phyloP scores from a whole-genome alignment of 176 grass and related monocot genomes.

The Ensete ventricosum region DNA sequence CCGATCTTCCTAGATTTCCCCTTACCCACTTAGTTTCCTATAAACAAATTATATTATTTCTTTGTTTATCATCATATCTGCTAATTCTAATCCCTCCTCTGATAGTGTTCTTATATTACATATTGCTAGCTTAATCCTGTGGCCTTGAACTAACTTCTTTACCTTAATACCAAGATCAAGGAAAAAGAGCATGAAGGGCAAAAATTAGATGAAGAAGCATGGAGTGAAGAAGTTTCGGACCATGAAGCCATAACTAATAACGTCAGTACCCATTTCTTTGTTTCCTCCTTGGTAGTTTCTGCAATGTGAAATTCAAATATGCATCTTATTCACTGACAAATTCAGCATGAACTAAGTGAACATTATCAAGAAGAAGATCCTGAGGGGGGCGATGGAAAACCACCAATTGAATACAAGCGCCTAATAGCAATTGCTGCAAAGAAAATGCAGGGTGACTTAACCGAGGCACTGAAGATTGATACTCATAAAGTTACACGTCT shows the following conservation, averaged over 20 bases:
- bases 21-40: no score
- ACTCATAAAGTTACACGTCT: neutral
- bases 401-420: constrained; percentile 3
- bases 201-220: neutral
- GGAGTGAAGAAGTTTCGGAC: neutral
- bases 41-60: no score
- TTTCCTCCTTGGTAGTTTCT: neutral
- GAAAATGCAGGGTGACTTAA: constrained; percentile 1
- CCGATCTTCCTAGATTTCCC: no score
- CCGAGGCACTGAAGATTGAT: constrained; percentile 2
- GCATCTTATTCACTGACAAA: neutral
- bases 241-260: neutral
- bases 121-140: no score
- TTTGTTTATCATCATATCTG: no score
- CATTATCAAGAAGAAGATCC: neutral
- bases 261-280: neutral
- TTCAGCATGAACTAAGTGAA: neutral
- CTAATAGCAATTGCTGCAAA: constrained; percentile 9
- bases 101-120: no score
- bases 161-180: neutral
- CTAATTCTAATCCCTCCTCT: no score
- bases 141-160: no score
- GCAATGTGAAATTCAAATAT: neutral
- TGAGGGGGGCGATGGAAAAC: neutral
- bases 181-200: neutral